Percentiles rank a stretch among this genome's conserved stretches.
Evolutionary conservation across 1,284 basidiomycete species (phyloP).

Genomic region (Afroboletus lepidellus): DNA sequence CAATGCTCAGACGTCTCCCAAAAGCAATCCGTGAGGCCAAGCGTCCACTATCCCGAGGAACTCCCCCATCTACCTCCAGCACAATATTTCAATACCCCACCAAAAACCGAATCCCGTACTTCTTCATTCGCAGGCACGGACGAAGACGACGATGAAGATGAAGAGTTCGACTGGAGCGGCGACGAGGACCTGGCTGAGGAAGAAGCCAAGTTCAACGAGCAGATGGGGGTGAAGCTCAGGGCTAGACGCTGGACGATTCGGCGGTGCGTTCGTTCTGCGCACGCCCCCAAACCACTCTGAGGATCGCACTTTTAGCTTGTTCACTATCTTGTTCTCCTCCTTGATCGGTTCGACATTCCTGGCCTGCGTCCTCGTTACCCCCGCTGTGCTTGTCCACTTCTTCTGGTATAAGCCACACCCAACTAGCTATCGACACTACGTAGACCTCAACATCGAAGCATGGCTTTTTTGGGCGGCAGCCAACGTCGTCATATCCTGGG

Average conservation of each 20-base stretch:
- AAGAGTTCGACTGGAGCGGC: slow-evolving; percentile 67
- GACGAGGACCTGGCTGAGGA: slow-evolving; percentile 72
- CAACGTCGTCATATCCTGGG: slow-evolving; percentile 75
- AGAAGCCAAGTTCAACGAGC: slow-evolving; percentile 60
- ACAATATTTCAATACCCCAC: slow-evolving; percentile 22
- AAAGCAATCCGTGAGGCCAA: slow-evolving; percentile 28
- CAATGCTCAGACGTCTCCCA: slow-evolving; percentile 15
- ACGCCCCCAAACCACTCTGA: slow-evolving; percentile 3
- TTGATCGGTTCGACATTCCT: slow-evolving; percentile 68
- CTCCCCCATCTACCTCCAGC: slow-evolving; percentile 28
- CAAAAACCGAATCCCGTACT: slow-evolving; percentile 39
- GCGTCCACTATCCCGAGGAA: slow-evolving; percentile 57
- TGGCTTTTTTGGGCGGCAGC: slow-evolving; percentile 80
- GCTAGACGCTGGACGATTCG: slow-evolving; percentile 49
- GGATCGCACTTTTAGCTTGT: slow-evolving; percentile 40
- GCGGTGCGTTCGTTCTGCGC: slow-evolving; percentile 43
- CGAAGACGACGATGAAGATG: slow-evolving; percentile 54
- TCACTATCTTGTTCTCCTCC: slow-evolving; percentile 65
- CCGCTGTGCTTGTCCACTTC: slow-evolving; percentile 62
- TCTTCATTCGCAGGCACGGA: slow-evolving; percentile 55
- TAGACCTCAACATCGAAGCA: slow-evolving; percentile 66
- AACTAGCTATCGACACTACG: slow-evolving; percentile 53
- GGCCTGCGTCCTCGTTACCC: slow-evolving; percentile 56
- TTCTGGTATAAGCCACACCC: slow-evolving; percentile 64
- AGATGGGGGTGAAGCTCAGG: slow-evolving; percentile 52